These are phyloP conservation scores for Apocynum venetum DNA, from an alignment of 257 asterid species.

Conservation along the genomic window DNA sequence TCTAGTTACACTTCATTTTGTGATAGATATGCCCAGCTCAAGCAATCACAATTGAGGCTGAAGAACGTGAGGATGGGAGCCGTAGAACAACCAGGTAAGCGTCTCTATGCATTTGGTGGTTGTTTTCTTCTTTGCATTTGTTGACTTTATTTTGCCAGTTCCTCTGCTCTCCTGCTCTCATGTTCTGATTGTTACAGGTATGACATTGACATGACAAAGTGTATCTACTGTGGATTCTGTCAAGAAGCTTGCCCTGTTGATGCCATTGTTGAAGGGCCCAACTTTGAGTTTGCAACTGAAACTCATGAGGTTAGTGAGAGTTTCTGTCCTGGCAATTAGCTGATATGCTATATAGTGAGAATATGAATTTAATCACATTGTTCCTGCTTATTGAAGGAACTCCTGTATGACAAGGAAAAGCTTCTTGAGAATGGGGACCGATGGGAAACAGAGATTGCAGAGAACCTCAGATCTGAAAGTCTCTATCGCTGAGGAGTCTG, in stretches of 20 bases:
- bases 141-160: background rate
- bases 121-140: background rate
- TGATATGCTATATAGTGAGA: background rate
- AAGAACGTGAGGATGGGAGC: conserved; percentile 96
- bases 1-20: background rate
- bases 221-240: conserved; percentile 95
- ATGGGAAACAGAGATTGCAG: conserved; percentile 95
- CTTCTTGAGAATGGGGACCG: conserved; percentile 89
- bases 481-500: conserved; percentile 54
- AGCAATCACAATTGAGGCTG: conserved; percentile 96
- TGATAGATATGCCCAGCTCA: conserved; percentile 89
- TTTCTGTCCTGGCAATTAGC: background rate
- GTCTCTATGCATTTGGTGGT: background rate
- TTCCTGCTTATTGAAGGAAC: conserved; percentile 49
- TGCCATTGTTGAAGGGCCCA: conserved; percentile 98
- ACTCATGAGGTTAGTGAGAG: conserved; percentile 70
- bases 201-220: conserved; percentile 93
- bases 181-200: conserved; percentile 43
- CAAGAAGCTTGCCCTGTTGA: conserved; percentile 99
- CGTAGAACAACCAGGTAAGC: conserved; percentile 85
- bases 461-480: conserved; percentile 92
- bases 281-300: conserved; percentile 92
- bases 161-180: background rate
- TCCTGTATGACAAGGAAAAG: conserved; percentile 92
- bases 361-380: background rate